phyloP scores from a whole-genome alignment of 768 basidiomycete species.

The Boletus tomentosulus region DNA sequence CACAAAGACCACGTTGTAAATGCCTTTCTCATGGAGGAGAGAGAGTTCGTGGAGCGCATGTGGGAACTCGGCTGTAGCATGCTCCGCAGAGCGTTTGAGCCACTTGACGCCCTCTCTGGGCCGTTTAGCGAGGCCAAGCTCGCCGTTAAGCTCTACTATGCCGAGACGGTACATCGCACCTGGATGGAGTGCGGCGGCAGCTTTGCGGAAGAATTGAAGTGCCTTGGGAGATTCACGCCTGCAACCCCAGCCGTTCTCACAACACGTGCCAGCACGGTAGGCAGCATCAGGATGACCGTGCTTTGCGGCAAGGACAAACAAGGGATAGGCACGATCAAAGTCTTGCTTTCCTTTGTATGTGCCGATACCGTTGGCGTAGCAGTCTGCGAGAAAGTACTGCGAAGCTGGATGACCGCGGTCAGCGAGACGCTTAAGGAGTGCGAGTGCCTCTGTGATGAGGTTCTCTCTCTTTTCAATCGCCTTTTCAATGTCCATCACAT shows the following conservation, averaged over 20 bases:
- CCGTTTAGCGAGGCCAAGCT: constrained; percentile 78
- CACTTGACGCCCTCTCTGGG: constrained; percentile 98
- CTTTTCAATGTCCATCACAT: constrained; percentile 77
- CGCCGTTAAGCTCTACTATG: constrained; percentile 93
- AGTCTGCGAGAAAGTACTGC: constrained; percentile 97
- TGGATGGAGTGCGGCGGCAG: constrained; percentile 85
- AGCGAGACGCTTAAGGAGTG: constrained; percentile 84
- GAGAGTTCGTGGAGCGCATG: constrained; percentile 95
- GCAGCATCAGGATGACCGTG: constrained; percentile 95
- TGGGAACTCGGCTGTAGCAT: constrained; percentile 91
- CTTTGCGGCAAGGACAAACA: constrained; percentile 94
- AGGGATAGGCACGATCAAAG: constrained; percentile 94
- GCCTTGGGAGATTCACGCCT: constrained; percentile 90
- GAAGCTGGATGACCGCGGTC: constrained; percentile 92
- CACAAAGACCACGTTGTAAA: constrained; percentile 95
- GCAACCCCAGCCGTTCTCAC: constrained; percentile 99
- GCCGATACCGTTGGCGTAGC: constrained; percentile 97
- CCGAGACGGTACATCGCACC: constrained; percentile 97
- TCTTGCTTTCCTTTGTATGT: constrained; percentile 88
- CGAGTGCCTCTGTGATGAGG: constrained; percentile 82
- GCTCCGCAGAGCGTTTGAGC: constrained; percentile 95
- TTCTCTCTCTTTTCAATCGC: constrained; percentile 82
- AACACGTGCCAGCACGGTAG: constrained; percentile 95
- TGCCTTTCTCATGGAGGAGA: constrained; percentile 92
- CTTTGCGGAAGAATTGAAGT: constrained; percentile 89